Conservation (phyloP, 1,284 basidiomycete species). For the Melampsora larici-populina region DNA sequence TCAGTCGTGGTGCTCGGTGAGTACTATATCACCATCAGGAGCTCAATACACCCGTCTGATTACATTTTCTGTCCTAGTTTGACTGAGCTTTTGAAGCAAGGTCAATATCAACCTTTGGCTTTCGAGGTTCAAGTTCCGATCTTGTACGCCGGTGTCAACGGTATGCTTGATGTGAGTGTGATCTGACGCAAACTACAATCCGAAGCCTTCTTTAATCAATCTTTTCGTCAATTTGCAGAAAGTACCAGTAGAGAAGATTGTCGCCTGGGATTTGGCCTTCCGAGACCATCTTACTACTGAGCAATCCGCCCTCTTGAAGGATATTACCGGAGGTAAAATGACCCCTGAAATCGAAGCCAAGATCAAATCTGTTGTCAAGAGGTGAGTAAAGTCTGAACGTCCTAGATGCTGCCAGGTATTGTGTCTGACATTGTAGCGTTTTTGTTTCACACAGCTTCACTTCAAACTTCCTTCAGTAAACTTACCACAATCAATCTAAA, state of each 20-base stretch:
- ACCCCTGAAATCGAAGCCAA: conserved; percentile 83
- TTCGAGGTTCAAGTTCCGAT: conserved; percentile 97
- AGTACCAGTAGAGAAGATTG: conserved; percentile 90
- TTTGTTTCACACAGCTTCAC: conserved; percentile 25
- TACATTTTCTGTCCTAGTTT: conserved; percentile 67
- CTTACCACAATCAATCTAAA: too few species aligned
- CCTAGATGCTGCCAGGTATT: conserved; percentile 2
- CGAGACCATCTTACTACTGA: conserved; percentile 62
- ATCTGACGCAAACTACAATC: conserved; percentile 16
- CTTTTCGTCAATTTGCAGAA: conserved; percentile 66
- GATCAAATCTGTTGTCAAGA: conserved; percentile 72
- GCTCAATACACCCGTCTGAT: background rate
- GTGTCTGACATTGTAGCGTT: background rate
- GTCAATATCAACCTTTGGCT: conserved; percentile 83
- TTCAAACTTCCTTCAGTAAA: conserved; percentile 37
- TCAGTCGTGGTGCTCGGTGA: conserved; percentile 70
- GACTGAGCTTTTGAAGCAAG: conserved; percentile 98
- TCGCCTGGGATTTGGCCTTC: conserved; percentile 88
- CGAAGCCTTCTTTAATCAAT: background rate
- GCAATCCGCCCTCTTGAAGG: conserved; percentile 53
- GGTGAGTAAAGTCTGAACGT: conserved; percentile 12
- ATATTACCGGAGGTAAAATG: conserved; percentile 77
- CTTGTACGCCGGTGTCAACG: conserved; percentile 98
- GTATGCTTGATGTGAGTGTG: conserved; percentile 60
- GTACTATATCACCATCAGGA: conserved; percentile 35